phyloP scores from a whole-genome alignment of 306 rosid genomes.

The Myrica gale region DNA sequence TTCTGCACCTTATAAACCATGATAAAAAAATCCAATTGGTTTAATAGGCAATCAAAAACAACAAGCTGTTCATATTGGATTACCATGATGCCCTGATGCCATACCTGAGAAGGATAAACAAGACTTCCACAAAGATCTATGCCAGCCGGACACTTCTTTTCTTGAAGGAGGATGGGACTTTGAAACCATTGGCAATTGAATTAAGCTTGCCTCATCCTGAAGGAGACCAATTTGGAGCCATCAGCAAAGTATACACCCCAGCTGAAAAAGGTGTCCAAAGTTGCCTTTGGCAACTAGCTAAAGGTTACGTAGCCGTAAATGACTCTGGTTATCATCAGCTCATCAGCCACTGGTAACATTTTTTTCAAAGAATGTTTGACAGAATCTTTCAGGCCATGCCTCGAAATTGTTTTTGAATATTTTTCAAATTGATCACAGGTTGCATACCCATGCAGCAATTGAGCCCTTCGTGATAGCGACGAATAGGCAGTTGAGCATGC shows the following conservation, averaged over 20 bases:
- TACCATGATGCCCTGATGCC: constrained; percentile 60
- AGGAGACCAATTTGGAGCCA: constrained; percentile 48
- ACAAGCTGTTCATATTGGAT: constrained; percentile 58
- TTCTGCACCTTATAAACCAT: not conserved
- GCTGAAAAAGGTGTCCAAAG: constrained; percentile 55
- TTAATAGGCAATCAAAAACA: constrained; percentile 49
- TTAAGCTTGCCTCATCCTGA: constrained; percentile 54
- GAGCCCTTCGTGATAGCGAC: not conserved
- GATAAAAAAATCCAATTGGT: constrained; percentile 9
- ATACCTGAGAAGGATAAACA: constrained; percentile 53
- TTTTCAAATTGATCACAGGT: not conserved
- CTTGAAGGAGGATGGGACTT: constrained; percentile 62
- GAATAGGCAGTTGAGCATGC: not conserved
- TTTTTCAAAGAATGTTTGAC: not conserved
- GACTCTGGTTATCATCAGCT: constrained; percentile 71
- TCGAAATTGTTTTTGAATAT: too few relatives aligned
- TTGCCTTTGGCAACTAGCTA: constrained; percentile 61
- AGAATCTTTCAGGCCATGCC: too few relatives aligned
- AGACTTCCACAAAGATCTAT: constrained; percentile 48
- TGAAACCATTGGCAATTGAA: constrained; percentile 71
- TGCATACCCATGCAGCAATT: not conserved
- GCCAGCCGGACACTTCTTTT: constrained; percentile 59
- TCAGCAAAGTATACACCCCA: constrained; percentile 51
- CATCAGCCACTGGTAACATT: constrained; percentile 29
- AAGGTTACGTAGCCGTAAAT: constrained; percentile 65